phyloP scores from a whole-genome alignment of 2,329 filamentous ascomycete species.

The Penicillium sp. region DNA sequence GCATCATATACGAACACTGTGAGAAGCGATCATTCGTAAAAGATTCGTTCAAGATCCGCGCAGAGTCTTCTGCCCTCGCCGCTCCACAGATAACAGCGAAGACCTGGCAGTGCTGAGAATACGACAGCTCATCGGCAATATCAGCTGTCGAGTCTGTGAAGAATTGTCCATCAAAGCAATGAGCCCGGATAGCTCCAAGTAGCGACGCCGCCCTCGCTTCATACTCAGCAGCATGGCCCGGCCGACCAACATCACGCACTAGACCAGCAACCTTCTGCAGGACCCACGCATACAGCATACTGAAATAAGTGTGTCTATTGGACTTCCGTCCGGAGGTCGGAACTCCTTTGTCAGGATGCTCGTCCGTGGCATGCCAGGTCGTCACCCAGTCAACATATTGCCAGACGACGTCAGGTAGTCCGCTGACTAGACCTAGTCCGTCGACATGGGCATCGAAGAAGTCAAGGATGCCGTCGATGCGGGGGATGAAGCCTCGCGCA shows the following conservation, averaged over 20 bases:
- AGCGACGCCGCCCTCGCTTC: constrained; percentile 15
- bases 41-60: constrained; percentile 21
- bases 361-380: constrained; percentile 24
- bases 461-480: constrained; percentile 21
- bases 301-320: constrained; percentile 37
- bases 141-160: constrained; percentile 30
- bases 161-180: constrained; percentile 27
- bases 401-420: constrained; percentile 23
- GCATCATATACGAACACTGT: constrained; percentile 35
- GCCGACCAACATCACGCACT: constrained; percentile 26
- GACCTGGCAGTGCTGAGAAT: constrained; percentile 28
- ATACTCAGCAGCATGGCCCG: constrained; percentile 26
- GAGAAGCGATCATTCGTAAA: constrained; percentile 26
- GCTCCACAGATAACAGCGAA: constrained; percentile 26
- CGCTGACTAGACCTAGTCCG: constrained; percentile 17
- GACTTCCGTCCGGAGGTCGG: constrained; percentile 32
- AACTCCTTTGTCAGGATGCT: constrained; percentile 34
- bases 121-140: constrained; percentile 15
- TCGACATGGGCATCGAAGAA: constrained; percentile 20
- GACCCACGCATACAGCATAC: constrained; percentile 34
- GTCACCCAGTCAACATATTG: constrained; percentile 32
- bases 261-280: constrained; percentile 30
- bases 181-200: constrained; percentile 15
- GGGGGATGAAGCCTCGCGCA: constrained; percentile 18
- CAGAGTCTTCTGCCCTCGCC: constrained; percentile 4